Conservation (phyloP, 2,329 filamentous ascomycete genomes). For the Pseudocercospora cruenta region DNA sequence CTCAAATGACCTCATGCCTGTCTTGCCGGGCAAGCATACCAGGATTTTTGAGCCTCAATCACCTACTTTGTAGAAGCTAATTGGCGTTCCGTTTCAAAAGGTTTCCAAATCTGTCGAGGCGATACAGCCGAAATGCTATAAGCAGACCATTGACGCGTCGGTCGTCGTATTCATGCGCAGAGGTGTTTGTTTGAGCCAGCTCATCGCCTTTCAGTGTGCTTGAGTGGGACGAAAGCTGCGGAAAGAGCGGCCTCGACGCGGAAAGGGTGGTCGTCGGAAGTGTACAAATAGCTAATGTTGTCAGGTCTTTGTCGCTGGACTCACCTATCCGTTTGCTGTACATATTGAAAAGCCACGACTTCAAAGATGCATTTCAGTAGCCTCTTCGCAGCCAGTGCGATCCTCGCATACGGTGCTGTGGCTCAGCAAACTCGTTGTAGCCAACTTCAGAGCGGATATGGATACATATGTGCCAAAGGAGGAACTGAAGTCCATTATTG, state of each 20-base stretch:
- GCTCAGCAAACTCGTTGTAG: slow-evolving; percentile 8
- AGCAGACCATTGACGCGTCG: too few relatives aligned
- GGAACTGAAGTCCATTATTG: slow-evolving; percentile 13
- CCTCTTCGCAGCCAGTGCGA: slow-evolving; percentile 6
- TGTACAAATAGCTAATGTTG: background rate
- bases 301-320: background rate
- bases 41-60: background rate
- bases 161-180: too few relatives aligned
- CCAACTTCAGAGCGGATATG: slow-evolving; percentile 11
- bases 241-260: too few relatives aligned
- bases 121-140: too few relatives aligned
- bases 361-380: background rate
- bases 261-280: background rate
- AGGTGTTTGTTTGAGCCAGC: too few relatives aligned
- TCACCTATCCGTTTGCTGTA: background rate
- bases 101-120: background rate
- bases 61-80: background rate
- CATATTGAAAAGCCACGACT: too few relatives aligned
- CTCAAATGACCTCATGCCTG: background rate
- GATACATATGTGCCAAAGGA: slow-evolving; percentile 16
- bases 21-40: background rate
- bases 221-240: too few relatives aligned
- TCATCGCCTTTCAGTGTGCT: too few relatives aligned
- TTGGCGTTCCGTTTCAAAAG: background rate
- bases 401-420: slow-evolving; percentile 9